phyloP scores from a whole-genome alignment of 2,329 filamentous ascomycete species.

The Aspergillus piperis region DNA sequence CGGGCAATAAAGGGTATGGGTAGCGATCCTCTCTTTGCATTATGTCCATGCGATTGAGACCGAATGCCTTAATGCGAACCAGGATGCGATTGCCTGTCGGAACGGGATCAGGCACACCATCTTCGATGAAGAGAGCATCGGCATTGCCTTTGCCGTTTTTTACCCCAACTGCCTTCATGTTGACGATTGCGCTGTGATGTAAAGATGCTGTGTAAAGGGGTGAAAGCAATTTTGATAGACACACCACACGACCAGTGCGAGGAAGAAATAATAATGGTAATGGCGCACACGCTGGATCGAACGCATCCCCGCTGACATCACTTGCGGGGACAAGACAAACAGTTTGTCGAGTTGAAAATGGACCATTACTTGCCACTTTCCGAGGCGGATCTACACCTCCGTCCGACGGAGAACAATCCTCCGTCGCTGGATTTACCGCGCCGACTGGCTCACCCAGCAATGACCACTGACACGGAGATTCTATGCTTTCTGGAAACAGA shows the following conservation, averaged over 20 bases:
- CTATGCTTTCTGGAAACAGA: not conserved
- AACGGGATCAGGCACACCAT: not conserved
- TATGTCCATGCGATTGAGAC: constrained; percentile 2
- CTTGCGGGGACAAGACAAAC: not conserved
- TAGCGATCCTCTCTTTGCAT: constrained; percentile 1
- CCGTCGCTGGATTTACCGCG: not conserved
- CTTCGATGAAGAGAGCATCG: constrained; percentile 1
- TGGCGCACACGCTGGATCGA: not conserved
- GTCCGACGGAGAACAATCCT: not conserved
- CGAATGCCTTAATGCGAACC: not conserved
- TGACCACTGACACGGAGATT: not conserved
- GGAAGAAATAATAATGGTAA: not conserved
- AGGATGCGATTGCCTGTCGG: not conserved
- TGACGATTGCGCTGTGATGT: not conserved
- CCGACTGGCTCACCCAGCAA: not conserved
- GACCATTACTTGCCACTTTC: not conserved
- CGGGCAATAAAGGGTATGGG: not conserved
- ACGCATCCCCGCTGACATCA: not conserved
- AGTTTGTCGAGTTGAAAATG: not conserved
- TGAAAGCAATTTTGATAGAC: too few relatives aligned
- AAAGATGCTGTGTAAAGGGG: not conserved
- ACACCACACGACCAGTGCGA: not conserved
- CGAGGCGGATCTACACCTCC: not conserved
- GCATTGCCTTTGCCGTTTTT: not conserved
- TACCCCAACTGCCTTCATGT: not conserved